Percentiles rank a stretch among this genome's conserved stretches.
Conservation (phyloP, 1,284 basidiomycete species). For the Ganoderma multipileum region DNA sequence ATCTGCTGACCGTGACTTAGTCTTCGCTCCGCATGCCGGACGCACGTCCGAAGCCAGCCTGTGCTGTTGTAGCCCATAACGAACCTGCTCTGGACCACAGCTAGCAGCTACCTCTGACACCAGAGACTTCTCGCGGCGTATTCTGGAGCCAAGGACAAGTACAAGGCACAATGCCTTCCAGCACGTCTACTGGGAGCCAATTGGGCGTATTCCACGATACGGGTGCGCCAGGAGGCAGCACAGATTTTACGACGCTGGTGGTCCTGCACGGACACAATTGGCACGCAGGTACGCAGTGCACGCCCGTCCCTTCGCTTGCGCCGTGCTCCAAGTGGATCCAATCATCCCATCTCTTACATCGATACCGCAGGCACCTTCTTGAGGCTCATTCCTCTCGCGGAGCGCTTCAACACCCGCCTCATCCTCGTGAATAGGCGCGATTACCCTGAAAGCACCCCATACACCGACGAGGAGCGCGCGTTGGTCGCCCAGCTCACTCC, state of each 20-base stretch:
- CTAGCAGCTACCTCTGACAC: too few species aligned
- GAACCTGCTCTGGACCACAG: too few species aligned
- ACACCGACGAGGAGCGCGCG: conserved; percentile 21
- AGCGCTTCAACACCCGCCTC: conserved; percentile 6
- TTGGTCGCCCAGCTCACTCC: neutral
- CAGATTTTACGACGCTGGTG: conserved; percentile 21
- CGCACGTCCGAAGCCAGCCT: too few species aligned
- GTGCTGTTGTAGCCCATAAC: too few species aligned
- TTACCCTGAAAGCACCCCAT: conserved; percentile 18
- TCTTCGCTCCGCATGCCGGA: too few species aligned
- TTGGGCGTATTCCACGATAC: conserved; percentile 11
- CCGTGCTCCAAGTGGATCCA: neutral
- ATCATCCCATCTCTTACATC: neutral
- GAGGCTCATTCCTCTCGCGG: conserved; percentile 21
- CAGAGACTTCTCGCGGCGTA: too few species aligned
- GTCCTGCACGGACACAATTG: conserved; percentile 24
- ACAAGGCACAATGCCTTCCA: neutral
- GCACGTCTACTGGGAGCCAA: neutral
- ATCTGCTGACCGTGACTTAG: too few species aligned
- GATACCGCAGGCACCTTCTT: conserved; percentile 34
- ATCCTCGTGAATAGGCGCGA: conserved; percentile 19
- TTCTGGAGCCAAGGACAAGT: too few species aligned
- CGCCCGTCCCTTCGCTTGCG: neutral
- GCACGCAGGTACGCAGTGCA: conserved; percentile 22
- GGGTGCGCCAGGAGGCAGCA: conserved; percentile 12